phyloP scores from a whole-genome alignment of 768 basidiomycete genomes.

The Rhodosporidiobolus odoratus region DNA sequence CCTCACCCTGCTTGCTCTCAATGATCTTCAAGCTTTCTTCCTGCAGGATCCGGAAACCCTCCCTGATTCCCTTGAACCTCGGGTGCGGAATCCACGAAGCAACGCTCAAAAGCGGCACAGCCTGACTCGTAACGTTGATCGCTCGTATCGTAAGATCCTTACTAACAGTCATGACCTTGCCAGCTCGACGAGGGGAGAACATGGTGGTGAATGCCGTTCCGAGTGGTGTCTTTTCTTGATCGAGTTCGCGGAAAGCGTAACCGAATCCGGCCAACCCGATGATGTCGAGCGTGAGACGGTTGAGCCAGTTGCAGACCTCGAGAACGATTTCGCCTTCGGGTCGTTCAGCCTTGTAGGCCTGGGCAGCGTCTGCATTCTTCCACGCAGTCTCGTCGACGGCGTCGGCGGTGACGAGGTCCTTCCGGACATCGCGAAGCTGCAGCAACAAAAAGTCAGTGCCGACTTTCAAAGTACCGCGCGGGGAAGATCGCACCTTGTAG shows the following conservation, averaged over 20 bases:
- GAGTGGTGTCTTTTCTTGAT: constrained; percentile 15
- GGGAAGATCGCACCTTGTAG: no score
- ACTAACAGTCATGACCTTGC: not conserved
- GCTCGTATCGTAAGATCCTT: not conserved
- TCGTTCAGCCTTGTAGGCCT: no score
- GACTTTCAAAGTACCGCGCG: no score
- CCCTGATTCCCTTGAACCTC: not conserved
- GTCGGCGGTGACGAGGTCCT: no score
- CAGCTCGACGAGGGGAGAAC: constrained; percentile 10
- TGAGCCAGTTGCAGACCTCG: constrained; percentile 46
- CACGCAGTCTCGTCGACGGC: no score
- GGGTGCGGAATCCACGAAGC: constrained; percentile 23
- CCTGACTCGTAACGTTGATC: constrained; percentile 18
- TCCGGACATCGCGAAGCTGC: no score
- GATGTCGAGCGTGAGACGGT: constrained; percentile 44
- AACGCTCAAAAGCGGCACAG: constrained; percentile 28
- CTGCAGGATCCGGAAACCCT: constrained; percentile 32
- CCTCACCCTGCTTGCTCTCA: constrained; percentile 19
- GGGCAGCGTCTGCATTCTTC: no score
- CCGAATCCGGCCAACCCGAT: constrained; percentile 40
- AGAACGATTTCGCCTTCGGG: constrained; percentile 25
- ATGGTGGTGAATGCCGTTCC: constrained; percentile 35
- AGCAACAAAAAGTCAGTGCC: no score
- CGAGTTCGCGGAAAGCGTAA: constrained; percentile 32
- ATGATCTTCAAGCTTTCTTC: constrained; percentile 37